Conservation (phyloP, 192 early-diverging fungal species). For the Coemansia javaensis region DNA sequence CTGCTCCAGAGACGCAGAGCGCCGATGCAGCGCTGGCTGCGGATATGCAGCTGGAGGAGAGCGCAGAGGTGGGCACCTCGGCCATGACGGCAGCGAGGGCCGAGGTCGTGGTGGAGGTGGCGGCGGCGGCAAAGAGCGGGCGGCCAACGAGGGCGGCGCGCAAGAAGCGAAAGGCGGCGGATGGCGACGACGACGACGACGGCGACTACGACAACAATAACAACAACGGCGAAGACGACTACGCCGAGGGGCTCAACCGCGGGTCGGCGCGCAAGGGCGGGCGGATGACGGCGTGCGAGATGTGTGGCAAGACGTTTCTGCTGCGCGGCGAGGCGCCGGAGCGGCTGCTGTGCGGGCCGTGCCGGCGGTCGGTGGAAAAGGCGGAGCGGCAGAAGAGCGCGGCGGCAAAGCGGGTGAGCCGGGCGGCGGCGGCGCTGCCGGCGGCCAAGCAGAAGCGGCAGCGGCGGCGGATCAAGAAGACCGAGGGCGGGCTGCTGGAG, state of each 20-base stretch:
- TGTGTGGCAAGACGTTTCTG: conserved; percentile 38
- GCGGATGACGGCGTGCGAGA: conserved; percentile 33
- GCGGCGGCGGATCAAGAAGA: conserved; percentile 23
- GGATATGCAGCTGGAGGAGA: conserved; percentile 29
- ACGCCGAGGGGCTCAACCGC: conserved; percentile 23
- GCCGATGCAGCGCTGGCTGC: conserved; percentile 31
- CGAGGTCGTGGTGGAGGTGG: conserved; percentile 1
- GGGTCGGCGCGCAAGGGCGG: conserved; percentile 47
- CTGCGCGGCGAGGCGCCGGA: conserved; percentile 15
- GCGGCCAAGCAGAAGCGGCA: conserved; percentile 3
- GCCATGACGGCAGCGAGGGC: conserved; percentile 2
- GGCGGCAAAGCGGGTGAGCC: conserved; percentile 12
- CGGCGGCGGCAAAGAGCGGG: neutral
- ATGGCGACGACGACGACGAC: conserved; percentile 3
- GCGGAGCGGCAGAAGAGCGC: neutral
- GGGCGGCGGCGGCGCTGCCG: neutral
- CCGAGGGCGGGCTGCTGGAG: conserved; percentile 50
- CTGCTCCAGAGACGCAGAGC: conserved; percentile 1
- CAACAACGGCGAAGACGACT: conserved; percentile 15
- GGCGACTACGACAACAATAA: conserved; percentile 33
- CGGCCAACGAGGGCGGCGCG: conserved; percentile 3
- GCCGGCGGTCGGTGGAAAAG: conserved; percentile 37
- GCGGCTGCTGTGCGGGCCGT: conserved; percentile 24
- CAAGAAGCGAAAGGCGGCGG: conserved; percentile 9
- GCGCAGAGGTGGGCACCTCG: conserved; percentile 8